These are phyloP conservation scores for Hansenula sp. DNA, from an alignment of 1,139 yeast species.

Conservation along the genomic window DNA sequence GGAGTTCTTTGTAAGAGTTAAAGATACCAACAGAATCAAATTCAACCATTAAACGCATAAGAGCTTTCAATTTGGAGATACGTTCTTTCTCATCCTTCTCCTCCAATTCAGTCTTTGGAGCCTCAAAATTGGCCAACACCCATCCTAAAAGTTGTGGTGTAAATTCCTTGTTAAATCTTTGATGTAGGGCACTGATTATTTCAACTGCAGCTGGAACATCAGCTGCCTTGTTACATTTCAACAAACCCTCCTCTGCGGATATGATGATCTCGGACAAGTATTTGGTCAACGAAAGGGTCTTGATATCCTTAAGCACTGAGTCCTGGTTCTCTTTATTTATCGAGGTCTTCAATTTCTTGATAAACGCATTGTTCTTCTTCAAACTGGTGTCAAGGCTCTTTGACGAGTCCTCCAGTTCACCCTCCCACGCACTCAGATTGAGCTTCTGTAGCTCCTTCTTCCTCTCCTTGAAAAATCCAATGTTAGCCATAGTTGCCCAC, in stretches of 20 bases:
- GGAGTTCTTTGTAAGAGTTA: constrained; percentile 34
- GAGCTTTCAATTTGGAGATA: constrained; percentile 40
- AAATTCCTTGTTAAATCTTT: constrained; percentile 56
- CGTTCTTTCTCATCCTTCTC: constrained; percentile 44
- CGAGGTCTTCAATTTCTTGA: constrained; percentile 61
- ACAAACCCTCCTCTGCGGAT: constrained; percentile 60
- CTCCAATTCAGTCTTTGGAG: constrained; percentile 31
- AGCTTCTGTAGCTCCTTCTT: constrained; percentile 21
- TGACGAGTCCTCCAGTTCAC: constrained; percentile 20
- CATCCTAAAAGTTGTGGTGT: constrained; percentile 47
- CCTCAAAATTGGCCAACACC: constrained; percentile 42
- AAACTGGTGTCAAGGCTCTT: constrained; percentile 64
- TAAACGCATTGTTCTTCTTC: constrained; percentile 80
- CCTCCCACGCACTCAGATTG: constrained; percentile 37
- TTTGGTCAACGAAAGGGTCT: constrained; percentile 63
- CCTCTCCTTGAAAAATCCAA: constrained; percentile 4
- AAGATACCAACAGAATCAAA: constrained; percentile 60
- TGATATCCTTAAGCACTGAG: constrained; percentile 55
- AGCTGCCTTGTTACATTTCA: constrained; percentile 47
- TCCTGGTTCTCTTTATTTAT: constrained; percentile 44
- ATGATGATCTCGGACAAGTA: constrained; percentile 69
- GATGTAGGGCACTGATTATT: constrained; percentile 71
- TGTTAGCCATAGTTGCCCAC: background rate
- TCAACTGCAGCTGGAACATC: constrained; percentile 66
- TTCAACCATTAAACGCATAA: constrained; percentile 57